These are phyloP conservation scores for Rhynchospora breviuscula DNA, from an alignment of 176 grass and related monocot species.

Conservation along the genomic window DNA sequence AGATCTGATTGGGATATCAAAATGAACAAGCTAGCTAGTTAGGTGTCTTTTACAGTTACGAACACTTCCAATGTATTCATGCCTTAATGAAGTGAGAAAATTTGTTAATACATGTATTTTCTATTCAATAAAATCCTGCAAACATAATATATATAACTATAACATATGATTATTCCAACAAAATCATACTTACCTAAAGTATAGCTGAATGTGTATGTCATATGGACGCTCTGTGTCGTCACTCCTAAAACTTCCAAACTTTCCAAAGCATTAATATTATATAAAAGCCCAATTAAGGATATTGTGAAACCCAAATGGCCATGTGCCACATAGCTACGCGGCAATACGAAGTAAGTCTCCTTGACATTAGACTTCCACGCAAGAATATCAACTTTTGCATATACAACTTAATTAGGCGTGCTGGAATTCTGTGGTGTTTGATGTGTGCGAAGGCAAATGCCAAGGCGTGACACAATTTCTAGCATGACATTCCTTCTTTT, in stretches of 20 bases:
- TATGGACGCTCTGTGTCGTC: not conserved
- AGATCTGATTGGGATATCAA: not conserved
- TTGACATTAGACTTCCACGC: not conserved
- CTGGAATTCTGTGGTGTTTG: constrained; percentile 2
- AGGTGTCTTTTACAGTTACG: not conserved
- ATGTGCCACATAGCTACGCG: not conserved
- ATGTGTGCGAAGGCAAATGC: not conserved
- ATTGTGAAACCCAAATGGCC: not conserved
- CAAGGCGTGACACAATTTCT: not conserved
- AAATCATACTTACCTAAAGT: too few relatives aligned
- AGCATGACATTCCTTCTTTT: not conserved
- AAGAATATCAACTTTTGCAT: not conserved
- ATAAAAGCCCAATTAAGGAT: too few relatives aligned
- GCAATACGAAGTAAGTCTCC: not conserved
- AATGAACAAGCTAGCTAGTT: not conserved
- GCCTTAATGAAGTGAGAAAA: not conserved
- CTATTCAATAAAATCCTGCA: not conserved
- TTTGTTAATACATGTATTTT: not conserved
- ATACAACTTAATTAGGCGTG: not conserved
- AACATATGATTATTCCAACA: too few relatives aligned
- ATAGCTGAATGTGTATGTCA: not conserved
- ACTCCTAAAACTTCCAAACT: not conserved
- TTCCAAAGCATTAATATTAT: not conserved
- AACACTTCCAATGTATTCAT: not conserved
- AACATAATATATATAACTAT: not conserved